These are phyloP conservation scores for Nitzschia palea DNA, from an alignment of 108 stramenopile genomes.

Conservation along the genomic window DNA sequence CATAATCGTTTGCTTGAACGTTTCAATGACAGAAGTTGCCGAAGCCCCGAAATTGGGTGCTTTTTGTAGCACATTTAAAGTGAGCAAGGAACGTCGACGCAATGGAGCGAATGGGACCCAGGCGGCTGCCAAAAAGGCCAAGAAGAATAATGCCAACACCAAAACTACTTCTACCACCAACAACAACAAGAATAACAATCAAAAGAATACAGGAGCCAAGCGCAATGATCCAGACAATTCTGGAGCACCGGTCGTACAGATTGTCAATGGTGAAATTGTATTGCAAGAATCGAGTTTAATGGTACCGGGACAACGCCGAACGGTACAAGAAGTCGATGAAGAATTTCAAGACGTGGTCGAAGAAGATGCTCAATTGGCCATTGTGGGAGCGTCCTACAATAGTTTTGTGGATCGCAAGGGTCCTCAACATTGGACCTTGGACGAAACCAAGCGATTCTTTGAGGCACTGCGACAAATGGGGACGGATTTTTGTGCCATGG, in stretches of 20 bases:
- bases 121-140: neutral
- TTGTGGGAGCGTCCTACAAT: conserved; percentile 51
- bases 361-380: conserved; percentile 51
- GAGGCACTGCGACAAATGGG: conserved; percentile 72
- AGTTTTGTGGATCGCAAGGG: conserved; percentile 41
- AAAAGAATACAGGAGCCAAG: neutral
- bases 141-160: neutral
- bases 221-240: conserved; percentile 5
- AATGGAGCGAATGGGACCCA: neutral
- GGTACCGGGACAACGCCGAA: conserved; percentile 30
- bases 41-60: conserved; percentile 8
- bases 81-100: conserved; percentile 3
- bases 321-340: conserved; percentile 45
- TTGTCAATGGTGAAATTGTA: conserved; percentile 73
- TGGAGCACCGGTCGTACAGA: conserved; percentile 53
- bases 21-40: conserved; percentile 12
- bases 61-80: conserved; percentile 29
- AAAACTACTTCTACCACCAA: neutral
- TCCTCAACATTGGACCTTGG: conserved; percentile 54
- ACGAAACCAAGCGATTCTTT: conserved; percentile 77
- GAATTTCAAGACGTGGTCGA: conserved; percentile 50
- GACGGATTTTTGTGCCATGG: conserved; percentile 79
- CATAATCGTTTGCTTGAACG: neutral
- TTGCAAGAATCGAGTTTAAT: conserved; percentile 60
- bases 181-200: neutral